phyloP scores from a whole-genome alignment of 805 yeast species.

The Metschnikowia continentalis region DNA sequence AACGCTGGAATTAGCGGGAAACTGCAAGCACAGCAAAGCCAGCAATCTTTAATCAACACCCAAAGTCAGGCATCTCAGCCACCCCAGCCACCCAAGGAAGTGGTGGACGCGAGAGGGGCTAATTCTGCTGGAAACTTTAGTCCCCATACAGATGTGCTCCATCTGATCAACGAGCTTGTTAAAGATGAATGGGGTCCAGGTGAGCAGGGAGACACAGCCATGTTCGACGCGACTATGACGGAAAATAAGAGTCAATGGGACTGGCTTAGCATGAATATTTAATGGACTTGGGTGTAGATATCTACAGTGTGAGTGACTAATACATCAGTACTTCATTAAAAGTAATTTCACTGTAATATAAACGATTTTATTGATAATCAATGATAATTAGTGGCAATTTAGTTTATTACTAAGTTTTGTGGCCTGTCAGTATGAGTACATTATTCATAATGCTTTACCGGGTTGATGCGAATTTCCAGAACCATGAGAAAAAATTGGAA shows the following conservation, averaged over 20 bases:
- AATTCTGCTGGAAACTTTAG: neutral
- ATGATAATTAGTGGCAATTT: too few relatives aligned
- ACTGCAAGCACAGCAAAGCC: neutral
- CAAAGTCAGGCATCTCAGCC: neutral
- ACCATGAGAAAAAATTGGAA: neutral
- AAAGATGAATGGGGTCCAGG: constrained; percentile 18
- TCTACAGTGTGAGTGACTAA: neutral
- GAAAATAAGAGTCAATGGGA: constrained; percentile 36
- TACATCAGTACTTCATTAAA: neutral
- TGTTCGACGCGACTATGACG: constrained; percentile 10
- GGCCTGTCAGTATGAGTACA: too few relatives aligned
- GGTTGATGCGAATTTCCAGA: too few relatives aligned
- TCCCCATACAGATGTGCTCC: constrained; percentile 1
- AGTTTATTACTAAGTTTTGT: too few relatives aligned
- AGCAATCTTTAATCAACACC: neutral
- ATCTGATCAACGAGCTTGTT: constrained; percentile 12
- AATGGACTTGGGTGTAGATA: constrained; percentile 2
- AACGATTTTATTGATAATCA: neutral
- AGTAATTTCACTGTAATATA: too few relatives aligned
- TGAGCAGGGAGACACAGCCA: constrained; percentile 13
- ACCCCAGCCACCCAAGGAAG: neutral
- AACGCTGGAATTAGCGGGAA: neutral
- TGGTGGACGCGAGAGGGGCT: neutral
- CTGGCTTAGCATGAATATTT: constrained; percentile 44
- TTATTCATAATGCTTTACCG: too few relatives aligned